phyloP scores from a whole-genome alignment of 1,284 basidiomycete genomes.

The Porodaedalea pini region DNA sequence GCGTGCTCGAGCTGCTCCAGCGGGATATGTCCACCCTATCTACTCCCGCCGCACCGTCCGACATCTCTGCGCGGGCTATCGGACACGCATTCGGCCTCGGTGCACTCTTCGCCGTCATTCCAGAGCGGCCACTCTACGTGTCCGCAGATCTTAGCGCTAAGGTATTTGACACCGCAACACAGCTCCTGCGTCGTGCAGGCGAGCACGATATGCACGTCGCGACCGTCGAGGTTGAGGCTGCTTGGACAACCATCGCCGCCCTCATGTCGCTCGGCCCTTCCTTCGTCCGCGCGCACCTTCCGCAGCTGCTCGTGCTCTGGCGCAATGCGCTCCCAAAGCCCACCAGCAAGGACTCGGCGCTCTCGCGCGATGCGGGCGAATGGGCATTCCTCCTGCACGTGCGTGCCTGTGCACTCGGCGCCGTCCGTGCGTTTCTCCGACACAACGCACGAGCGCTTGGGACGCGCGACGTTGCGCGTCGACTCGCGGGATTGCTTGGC shows the following conservation, averaged over 20 bases:
- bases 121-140: constrained; percentile 87
- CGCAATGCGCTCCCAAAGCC: constrained; percentile 95
- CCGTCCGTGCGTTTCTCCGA: constrained; percentile 83
- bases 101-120: constrained; percentile 82
- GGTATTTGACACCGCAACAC: constrained; percentile 87
- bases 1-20: constrained; percentile 75
- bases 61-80: constrained; percentile 69
- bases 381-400: constrained; percentile 93
- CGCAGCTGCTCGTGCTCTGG: constrained; percentile 93
- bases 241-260: constrained; percentile 90
- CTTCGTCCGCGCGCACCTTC: constrained; percentile 89
- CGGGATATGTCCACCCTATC: constrained; percentile 71
- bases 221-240: constrained; percentile 85
- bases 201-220: constrained; percentile 87
- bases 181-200: constrained; percentile 85
- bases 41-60: constrained; percentile 69
- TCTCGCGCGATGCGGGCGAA: constrained; percentile 68
- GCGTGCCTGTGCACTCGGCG: constrained; percentile 85
- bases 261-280: constrained; percentile 92
- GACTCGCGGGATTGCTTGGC: constrained; percentile 81
- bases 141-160: constrained; percentile 92
- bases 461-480: constrained; percentile 86
- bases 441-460: constrained; percentile 77
- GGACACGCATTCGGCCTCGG: constrained; percentile 90
- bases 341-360: constrained; percentile 80